Base-by-base conservation (phyloP, 805 yeast species). In the Kregervanrija delftensis region DNA sequence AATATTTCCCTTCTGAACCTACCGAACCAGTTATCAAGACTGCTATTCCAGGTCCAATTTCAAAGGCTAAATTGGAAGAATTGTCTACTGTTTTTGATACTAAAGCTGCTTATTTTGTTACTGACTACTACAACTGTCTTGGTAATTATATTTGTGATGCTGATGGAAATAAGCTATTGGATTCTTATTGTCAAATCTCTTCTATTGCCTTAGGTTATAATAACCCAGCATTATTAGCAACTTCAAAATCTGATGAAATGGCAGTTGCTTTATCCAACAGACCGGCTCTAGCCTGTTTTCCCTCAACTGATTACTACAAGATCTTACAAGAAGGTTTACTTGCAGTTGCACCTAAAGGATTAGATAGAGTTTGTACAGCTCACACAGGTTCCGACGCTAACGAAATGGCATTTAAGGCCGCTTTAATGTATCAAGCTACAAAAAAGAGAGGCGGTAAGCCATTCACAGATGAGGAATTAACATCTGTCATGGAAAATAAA, bases 201-300 rank as follows among this genome's bases (percentile, higher is more conserved):
- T 80, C 86, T 2, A 79, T 81, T 52, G 84, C 86, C 3, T 65
- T 81, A 53, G 86, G 87, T 43, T 81, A 81, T 70, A 81, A 80
- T 63, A 81, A 81, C 63, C 86, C 86, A 2, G 81, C 73, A 28
- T 67, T 81, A 54, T 68, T 75, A 43, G 71, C 72, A 54, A 71
- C 75, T 40, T 80, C 86, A n/a, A 69, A 71, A 50, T 72, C 83
- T 6, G 74, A 72, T 34, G 76, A 73, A 56, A 80, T 80, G 86
- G 69, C 77, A 47, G 72, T 74, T 54, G 85, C 86, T 14, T 65
- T 81, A 42, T 78, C 79, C 44, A 77, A 81, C 61, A 73, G 87
- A 64, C 86, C 86, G 31, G 86, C 87, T 8, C 61, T 77, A 48
- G 85, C 83, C 43, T 75, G 76, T 54, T 80, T 78, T 62, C 85